Percentiles rank a stretch among this genome's conserved stretches.
Evolutionary conservation across 441 rosid genomes (phyloP).

Genomic region (Jatropha multifida): DNA sequence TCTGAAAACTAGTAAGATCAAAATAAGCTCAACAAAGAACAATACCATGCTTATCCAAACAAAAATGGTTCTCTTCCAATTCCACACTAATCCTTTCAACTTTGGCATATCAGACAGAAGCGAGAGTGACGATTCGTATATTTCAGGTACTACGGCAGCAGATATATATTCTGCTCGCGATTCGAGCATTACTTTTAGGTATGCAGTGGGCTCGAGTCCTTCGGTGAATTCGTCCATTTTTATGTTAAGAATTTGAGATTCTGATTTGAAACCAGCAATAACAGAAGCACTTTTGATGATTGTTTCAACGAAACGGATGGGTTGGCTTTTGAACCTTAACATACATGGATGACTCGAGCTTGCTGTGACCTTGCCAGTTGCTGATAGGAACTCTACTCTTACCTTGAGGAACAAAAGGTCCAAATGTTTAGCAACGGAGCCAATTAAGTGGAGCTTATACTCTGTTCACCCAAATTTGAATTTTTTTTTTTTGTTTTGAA

Average conservation of each 20-base stretch:
- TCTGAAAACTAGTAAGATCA: conserved; percentile 22
- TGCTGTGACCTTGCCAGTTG: conserved; percentile 30
- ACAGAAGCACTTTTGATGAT: conserved; percentile 29
- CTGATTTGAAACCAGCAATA: conserved; percentile 31
- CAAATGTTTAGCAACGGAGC: no score
- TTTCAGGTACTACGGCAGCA: conserved; percentile 39
- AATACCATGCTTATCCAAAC: conserved; percentile 32
- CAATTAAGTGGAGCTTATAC: no score
- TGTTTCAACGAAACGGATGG: conserved; percentile 27
- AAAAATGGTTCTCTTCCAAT: conserved; percentile 37
- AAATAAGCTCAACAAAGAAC: conserved; percentile 25
- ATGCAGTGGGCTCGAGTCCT: conserved; percentile 26
- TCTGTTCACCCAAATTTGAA: no score
- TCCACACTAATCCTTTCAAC: conserved; percentile 27
- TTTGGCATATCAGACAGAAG: conserved; percentile 36
- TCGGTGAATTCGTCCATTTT: conserved; percentile 26
- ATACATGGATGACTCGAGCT: conserved; percentile 36
- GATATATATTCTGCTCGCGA: conserved; percentile 29
- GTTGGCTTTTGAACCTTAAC: conserved; percentile 38
- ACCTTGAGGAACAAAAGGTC: conserved; percentile 17
- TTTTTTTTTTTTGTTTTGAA: no score
- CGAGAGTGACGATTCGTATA: conserved; percentile 31
- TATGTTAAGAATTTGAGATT: conserved; percentile 31
- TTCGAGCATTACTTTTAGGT: conserved; percentile 31
- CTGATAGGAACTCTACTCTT: conserved; percentile 40